Evolutionary conservation across 176 grass and related monocot species (phyloP), one percentile per base, ranked within the genome.

Genomic region (Zoysia japonica): DNA sequence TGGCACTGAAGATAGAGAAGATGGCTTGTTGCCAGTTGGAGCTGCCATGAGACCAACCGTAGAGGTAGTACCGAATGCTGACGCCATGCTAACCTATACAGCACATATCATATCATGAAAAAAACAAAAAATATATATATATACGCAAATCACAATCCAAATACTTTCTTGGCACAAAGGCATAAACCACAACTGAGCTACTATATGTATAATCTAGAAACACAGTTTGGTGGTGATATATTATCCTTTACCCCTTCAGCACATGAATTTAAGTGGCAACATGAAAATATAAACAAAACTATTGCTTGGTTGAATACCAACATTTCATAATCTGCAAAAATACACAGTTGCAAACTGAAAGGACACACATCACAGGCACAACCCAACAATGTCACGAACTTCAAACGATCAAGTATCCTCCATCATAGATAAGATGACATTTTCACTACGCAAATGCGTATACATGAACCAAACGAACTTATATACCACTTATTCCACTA

Each of bases 21-120:
- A 91, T 37, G 83, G 61, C 39, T 84, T 92, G 35, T 84, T 90
- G 45, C 80, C 83, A 14, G 88, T 84, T 72, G 90, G 89, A 51
- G 92, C 83, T 72, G 88, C 90, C 82, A 95, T 87, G 40, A 90
- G 83, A 49, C 95, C 91, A 71, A 90, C 76, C 3, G 95, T 88
- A 73, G 88, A 95, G 44, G 90, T 90, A 61, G 82, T 72, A 62
- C 90, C 76, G 6, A 95, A 95, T 75, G 92, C 83, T 41, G 92
- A 89, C 35, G 96, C 90, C 96, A 99, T 99, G 75, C 14, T 65
- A 61, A 8, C 67, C 72, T 89, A 62, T 11, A 13, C 37, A 85
- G 11, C 17, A 69, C 9, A 0, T 17, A 45, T 19, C 3, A 72
- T 8, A 77, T 81, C 53, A 85, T n/a, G n/a, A n/a, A 42, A n/a